phyloP scores from a whole-genome alignment of 2,329 filamentous ascomycete genomes.

The Metarhizium sp. region DNA sequence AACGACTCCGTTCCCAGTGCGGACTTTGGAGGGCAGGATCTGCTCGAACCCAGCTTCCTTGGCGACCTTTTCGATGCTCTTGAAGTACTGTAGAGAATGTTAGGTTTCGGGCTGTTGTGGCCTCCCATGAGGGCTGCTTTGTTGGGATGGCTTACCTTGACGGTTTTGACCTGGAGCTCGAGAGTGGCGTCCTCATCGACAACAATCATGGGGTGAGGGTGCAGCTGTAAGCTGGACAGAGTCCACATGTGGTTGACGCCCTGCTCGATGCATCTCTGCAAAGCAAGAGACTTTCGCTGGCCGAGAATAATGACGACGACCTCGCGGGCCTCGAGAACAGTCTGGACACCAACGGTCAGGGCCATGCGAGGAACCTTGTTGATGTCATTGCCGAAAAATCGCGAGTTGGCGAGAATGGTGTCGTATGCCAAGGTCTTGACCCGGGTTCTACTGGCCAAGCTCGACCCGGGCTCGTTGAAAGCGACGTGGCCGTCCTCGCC shows the following conservation, averaged over 20 bases:
- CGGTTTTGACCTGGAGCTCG: conserved; percentile 65
- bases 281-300: conserved; percentile 68
- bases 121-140: no score
- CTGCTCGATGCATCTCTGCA: conserved; percentile 73
- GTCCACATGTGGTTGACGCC: conserved; percentile 90
- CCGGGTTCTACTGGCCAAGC: conserved; percentile 64
- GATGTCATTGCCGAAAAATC: conserved; percentile 72
- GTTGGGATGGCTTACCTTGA: conserved; percentile 36
- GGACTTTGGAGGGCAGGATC: conserved; percentile 45
- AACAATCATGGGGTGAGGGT: conserved; percentile 73
- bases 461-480: conserved; percentile 84
- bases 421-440: conserved; percentile 85
- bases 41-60: conserved; percentile 47
- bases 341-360: conserved; percentile 76
- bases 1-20: conserved; percentile 37
- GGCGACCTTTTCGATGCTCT: conserved; percentile 59
- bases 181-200: conserved; percentile 73
- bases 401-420: conserved; percentile 75
- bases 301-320: conserved; percentile 77
- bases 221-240: conserved; percentile 69
- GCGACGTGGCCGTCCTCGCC: conserved; percentile 83
- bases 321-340: conserved; percentile 70
- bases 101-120: background rate
- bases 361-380: conserved; percentile 71
- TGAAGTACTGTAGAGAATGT: conserved; percentile 47